Conservation (phyloP, 106 monocot species). For the Acanthochlamys bracteata region DNA sequence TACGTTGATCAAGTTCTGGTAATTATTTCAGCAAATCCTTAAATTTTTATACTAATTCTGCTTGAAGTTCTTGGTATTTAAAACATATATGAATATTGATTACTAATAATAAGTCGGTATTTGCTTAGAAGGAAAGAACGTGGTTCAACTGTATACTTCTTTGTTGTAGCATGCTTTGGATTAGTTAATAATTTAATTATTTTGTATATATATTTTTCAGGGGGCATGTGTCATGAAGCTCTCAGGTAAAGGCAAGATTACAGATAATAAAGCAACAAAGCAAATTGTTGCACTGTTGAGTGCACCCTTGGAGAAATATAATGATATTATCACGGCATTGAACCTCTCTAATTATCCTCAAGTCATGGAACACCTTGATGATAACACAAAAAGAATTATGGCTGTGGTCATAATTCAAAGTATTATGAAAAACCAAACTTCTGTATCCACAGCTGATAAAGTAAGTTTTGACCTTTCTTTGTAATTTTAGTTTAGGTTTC, state of each 20-base stretch:
- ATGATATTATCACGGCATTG: slow-evolving; percentile 87
- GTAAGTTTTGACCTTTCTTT: slow-evolving; percentile 28
- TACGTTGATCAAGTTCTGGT: slow-evolving; percentile 99
- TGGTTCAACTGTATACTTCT: neutral
- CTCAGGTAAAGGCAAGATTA: slow-evolving; percentile 82
- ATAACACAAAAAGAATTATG: slow-evolving; percentile 90
- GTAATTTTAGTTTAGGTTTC: neutral
- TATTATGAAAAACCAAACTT: slow-evolving; percentile 93
- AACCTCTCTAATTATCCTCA: slow-evolving; percentile 94
- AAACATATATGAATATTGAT: neutral
- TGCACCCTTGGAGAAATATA: slow-evolving; percentile 97
- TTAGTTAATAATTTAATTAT: neutral
- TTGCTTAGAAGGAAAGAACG: neutral
- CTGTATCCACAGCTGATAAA: slow-evolving; percentile 79
- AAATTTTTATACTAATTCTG: neutral
- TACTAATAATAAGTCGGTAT: neutral
- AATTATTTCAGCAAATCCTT: slow-evolving; percentile 16
- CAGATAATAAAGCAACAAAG: slow-evolving; percentile 84
- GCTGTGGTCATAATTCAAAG: slow-evolving; percentile 99
- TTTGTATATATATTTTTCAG: slow-evolving; percentile 20
- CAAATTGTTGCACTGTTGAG: slow-evolving; percentile 97
- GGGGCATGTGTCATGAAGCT: slow-evolving; percentile 96
- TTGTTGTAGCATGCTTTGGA: neutral
- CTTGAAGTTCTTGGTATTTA: neutral
- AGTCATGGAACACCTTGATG: slow-evolving; percentile 96